Conservation (phyloP, 371 early-diverging fungal genomes). For the Sanchytrium tribonematis region DNA sequence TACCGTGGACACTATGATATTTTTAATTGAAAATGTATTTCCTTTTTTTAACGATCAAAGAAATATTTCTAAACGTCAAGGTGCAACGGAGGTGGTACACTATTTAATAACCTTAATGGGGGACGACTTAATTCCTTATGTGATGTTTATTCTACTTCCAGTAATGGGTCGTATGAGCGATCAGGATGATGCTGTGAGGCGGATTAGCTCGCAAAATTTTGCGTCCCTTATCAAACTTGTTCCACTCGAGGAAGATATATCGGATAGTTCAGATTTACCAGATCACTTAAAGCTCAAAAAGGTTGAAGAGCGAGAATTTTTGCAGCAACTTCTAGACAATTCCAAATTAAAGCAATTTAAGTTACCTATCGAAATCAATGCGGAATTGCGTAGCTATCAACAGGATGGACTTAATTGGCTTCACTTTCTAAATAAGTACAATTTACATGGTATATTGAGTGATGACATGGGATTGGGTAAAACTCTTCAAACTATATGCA, state of each 20-base stretch:
- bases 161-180: conserved; percentile 94
- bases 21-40: not conserved
- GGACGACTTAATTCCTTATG: conserved; percentile 29
- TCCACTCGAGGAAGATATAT: conserved; percentile 49
- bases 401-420: conserved; percentile 94
- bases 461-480: conserved; percentile 71
- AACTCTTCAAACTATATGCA: conserved; percentile 89
- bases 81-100: not conserved
- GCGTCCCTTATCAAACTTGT: conserved; percentile 73
- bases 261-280: conserved; percentile 65
- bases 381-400: conserved; percentile 73
- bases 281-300: conserved; percentile 41
- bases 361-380: conserved; percentile 60
- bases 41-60: not conserved
- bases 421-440: conserved; percentile 79
- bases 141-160: conserved; percentile 78
- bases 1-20: not conserved
- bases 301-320: conserved; percentile 53
- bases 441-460: conserved; percentile 86
- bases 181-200: conserved; percentile 51
- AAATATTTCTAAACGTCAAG: not conserved
- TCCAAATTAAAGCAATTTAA: not conserved
- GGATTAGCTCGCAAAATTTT: conserved; percentile 59
- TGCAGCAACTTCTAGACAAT: conserved; percentile 43
- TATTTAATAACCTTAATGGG: not conserved